phyloP scores from a whole-genome alignment of 169 alveolate genomes.

The Besnoitia besnoiti region DNA sequence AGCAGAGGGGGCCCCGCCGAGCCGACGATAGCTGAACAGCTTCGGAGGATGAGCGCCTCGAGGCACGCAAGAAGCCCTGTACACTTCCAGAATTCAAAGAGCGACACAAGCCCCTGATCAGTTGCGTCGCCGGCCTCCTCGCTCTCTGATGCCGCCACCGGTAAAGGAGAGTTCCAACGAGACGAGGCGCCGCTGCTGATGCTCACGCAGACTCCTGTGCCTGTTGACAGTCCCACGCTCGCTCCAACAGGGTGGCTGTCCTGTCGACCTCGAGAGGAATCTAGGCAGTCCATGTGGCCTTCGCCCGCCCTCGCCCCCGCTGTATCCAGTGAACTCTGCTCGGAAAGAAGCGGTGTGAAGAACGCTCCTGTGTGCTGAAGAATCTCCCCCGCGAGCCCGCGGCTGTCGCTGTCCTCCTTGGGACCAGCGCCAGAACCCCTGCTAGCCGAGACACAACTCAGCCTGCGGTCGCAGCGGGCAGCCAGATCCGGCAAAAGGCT shows the following conservation, averaged over 20 bases:
- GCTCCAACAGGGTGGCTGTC: background rate
- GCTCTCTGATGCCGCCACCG: background rate
- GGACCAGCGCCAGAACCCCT: background rate
- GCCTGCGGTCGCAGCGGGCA: background rate
- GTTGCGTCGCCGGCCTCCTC: background rate
- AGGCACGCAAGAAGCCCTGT: constrained; percentile 55
- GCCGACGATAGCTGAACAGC: constrained; percentile 40
- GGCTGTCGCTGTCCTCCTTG: background rate
- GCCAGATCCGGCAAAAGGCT: background rate
- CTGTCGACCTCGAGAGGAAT: background rate
- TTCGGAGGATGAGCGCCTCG: constrained; percentile 35
- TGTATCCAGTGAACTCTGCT: background rate
- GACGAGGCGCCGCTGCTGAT: background rate
- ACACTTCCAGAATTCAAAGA: constrained; percentile 36
- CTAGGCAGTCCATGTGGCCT: background rate
- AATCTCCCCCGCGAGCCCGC: background rate
- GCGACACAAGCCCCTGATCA: constrained; percentile 3
- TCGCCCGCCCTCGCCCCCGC: background rate
- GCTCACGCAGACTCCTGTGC: background rate
- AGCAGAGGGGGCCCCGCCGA: background rate
- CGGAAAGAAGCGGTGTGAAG: background rate
- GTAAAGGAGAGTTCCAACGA: background rate
- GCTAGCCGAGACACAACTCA: background rate
- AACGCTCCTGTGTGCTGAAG: background rate
- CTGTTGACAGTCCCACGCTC: background rate